Percentiles rank a stretch among this genome's conserved stretches.
Conservation (phyloP, 208 protist genomes). For the Leishmania mexicana region DNA sequence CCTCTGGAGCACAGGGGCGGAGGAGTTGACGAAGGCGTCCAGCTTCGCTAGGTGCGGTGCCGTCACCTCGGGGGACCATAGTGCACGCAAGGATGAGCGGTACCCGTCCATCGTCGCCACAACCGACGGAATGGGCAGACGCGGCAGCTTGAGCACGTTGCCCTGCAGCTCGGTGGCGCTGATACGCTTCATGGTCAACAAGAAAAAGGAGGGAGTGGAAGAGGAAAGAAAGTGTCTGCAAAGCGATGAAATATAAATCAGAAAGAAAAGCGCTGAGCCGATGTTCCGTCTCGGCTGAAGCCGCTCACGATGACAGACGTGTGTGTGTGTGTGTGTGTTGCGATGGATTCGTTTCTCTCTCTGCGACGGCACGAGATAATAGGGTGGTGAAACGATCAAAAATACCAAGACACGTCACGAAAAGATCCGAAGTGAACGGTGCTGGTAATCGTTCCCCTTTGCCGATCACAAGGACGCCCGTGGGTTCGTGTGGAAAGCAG, state of each 20-base stretch:
- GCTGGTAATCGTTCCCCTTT: neutral
- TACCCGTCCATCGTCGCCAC: conserved; percentile 66
- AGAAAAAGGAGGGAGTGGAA: neutral
- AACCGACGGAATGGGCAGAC: conserved; percentile 77
- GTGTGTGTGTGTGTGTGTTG: conserved; percentile 4
- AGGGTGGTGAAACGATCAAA: neutral
- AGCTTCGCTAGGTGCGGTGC: conserved; percentile 68
- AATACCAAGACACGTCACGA: neutral
- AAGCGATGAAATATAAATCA: neutral
- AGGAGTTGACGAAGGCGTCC: conserved; percentile 62
- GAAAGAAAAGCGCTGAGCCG: neutral
- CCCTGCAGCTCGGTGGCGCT: conserved; percentile 46
- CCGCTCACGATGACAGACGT: neutral
- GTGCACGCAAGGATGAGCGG: conserved; percentile 44
- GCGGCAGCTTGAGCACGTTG: conserved; percentile 80
- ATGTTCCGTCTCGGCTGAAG: neutral
- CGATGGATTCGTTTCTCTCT: neutral
- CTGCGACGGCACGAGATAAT: neutral
- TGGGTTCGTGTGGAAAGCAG: neutral
- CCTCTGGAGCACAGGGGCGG: conserved; percentile 64
- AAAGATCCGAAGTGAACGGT: neutral
- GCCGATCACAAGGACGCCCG: neutral
- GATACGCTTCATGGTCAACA: conserved; percentile 62
- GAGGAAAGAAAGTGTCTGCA: neutral
- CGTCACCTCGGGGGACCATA: conserved; percentile 59